Evolutionary conservation across 768 basidiomycete genomes (phyloP), one percentile per base, ranked within the genome.

Genomic region (Cystofilobasidium bisporidii): DNA sequence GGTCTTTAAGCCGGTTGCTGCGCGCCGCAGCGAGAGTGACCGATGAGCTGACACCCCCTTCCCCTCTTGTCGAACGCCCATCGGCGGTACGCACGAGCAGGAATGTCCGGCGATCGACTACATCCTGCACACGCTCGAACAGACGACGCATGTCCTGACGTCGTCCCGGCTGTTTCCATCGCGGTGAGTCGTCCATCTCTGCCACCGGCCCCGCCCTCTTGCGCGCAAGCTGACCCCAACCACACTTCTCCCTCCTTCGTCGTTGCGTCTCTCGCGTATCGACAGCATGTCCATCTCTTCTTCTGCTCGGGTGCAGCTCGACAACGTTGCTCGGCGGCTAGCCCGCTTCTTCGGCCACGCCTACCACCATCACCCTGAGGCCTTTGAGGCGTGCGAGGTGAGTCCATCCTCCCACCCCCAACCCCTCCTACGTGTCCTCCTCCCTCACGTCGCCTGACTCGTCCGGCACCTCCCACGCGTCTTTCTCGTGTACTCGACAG

Each of bases 91-190:
- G 3, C 47, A 48, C 3, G 8, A 28, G 67, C 69, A 89, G 86
- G 89, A 91, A 83, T 99, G 94, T 77, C 93, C 89, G 75, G 94
- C 94, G 4, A 94, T 97, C 50, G 93, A 97, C 80, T 98, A 98
- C 78, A 76, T 76, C 41, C 65, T 76, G 15, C 91, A 90, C 77
- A 96, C 91, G 0, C 81, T 96, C 10, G 94, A 98, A 77, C 91
- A 89, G 71, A 91, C 91, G 4, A 93, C 89, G 0, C 89, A 91
- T 1, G 81, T 96, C 53, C 81, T 98, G 41, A 96, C 91, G 77
- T 92, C 91, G 0, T 85, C 91, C 10, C 82, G 88, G 59, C 87
- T 89, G 10, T 99, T 99, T 74, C 92, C 92, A 18, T 94, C 91
- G 20, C 82, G 92, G 90, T 91, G 72, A 61, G 79, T 64, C 64